These are phyloP conservation scores for Brassica cretica DNA, from an alignment of 345 rosid genomes.

Conservation along the genomic window DNA sequence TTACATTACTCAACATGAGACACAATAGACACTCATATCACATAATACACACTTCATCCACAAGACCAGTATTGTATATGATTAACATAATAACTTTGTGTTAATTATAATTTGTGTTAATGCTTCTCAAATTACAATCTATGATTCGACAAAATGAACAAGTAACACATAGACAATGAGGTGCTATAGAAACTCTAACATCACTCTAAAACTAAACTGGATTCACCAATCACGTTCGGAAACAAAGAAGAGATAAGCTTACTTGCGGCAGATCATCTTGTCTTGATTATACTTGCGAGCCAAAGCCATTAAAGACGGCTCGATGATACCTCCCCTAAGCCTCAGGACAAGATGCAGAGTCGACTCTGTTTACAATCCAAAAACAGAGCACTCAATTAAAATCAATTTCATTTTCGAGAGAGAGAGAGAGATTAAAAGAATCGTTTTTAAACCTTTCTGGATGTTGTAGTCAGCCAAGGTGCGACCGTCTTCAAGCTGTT, in stretches of 20 bases:
- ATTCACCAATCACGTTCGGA: neutral
- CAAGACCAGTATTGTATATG: neutral
- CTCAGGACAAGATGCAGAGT: conserved; percentile 59
- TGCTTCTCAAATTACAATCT: neutral
- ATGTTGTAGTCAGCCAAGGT: conserved; percentile 43
- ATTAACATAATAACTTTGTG: too few relatives aligned
- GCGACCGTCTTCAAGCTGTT: conserved; percentile 41
- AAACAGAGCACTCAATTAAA: neutral
- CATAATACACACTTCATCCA: neutral
- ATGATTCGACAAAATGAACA: neutral
- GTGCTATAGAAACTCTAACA: neutral
- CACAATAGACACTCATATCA: neutral
- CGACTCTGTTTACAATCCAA: conserved; percentile 37
- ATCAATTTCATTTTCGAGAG: neutral
- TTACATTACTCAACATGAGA: neutral
- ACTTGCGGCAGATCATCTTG: conserved; percentile 68
- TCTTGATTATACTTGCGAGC: conserved; percentile 50
- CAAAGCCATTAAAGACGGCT: conserved; percentile 61
- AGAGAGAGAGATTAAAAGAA: neutral
- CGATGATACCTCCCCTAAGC: conserved; percentile 69
- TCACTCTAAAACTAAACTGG: neutral
- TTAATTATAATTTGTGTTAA: neutral
- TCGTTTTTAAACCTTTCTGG: conserved; percentile 31
- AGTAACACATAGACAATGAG: neutral
- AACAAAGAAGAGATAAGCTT: conserved; percentile 21